Evolutionary conservation across 2,329 filamentous ascomycete species (phyloP), one percentile per base, ranked within the genome.

Genomic region (Dissoconium aciculare): DNA sequence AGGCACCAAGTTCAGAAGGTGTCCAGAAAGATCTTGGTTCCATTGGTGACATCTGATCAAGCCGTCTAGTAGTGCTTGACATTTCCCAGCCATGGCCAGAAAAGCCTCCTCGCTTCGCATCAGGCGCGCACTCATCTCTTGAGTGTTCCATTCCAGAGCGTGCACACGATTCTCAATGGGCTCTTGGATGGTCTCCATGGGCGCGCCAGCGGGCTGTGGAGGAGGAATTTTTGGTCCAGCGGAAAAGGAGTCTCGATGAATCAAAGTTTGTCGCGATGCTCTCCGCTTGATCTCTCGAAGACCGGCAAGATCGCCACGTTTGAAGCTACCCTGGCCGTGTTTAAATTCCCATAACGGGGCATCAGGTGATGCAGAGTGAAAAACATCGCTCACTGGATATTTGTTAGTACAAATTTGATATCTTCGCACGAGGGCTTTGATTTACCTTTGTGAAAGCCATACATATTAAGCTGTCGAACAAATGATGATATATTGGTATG

Each of bases 401-500:
- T 5, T 15, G 9, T 26, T n/a, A 27, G 11, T 10, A 12, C 11
- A 21, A 12, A 13, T 8, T 5, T n/a, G n/a, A n/a, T n/a, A n/a
- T n/a, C n/a, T n/a, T n/a, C n/a, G n/a, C n/a, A n/a, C n/a, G n/a
- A n/a, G n/a, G 4, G 30, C 12, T 23, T 4, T 25, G 32, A 42
- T 54, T 29, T 57, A 91, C 85, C 85, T 79, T 98, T 98, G 55
- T 98, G 89, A 57, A 98, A 98, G 5, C 89, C 89, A 47, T 98
- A 98, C 89, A 98, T 98, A 54, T 98, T 98, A 30, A 98, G 62
- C 59, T 98, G 89, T 28, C 89, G 74, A 29, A 98, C 89, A 55
- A 98, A 98, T 1, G 89, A 95, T 8, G 89, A 95, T 38, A 95
- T 93, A 52, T 98, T 98, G 45, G 87, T 98, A 55, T 98, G 89